Evolutionary conservation across 1,139 yeast genomes (phyloP), one percentile per base, ranked within the genome.

Genomic region (Groenewaldozyma auringiensis): DNA sequence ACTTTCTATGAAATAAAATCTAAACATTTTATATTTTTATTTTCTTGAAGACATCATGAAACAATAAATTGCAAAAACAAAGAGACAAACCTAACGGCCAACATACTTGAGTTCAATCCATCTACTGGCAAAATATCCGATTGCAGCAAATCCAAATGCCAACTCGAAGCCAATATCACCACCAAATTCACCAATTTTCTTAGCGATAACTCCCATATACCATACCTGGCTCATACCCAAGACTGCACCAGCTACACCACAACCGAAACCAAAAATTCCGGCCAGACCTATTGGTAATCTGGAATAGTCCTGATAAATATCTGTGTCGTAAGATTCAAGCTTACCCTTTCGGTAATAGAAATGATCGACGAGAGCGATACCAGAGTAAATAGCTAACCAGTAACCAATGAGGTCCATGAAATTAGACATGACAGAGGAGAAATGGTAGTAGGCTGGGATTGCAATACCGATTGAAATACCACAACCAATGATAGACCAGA

Each of bases 121-220:
- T 65, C 96, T 76, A 37, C 74, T 65, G 33, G 71, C 40, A 59
- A 80, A 76, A 66, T 68, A 84, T 18, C 75, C 81, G 51, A 86
- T 62, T 54, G 83, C 79, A 16, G 94, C 70, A 63, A 88, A 88
- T 2, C 69, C 77, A 52, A 76, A 74, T 35, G 82, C 86, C 53
- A 89, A 70, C 68, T 85, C 95, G 58, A 85, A 85, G 35, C 95
- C 96, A 58, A 88, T 75, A 64, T 88, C 96, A 54, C 89, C 96
- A 59, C 94, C 94, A 53, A 49, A 70, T 1, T 61, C 70, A 48
- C 94, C 94, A 58, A 85, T 80, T 51, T 65, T 54, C 40, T 57
- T 62, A 38, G 80, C 92, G 55, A 86, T 58, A 41, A 77, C 81
- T 54, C 96, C 95, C 13, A 63, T 63, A 69, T 80, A 89, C 88